A percentile compares a stretch with the other conserved stretches of the same genome.
phyloP scores from a whole-genome alignment of 2,329 filamentous ascomycete genomes.

The Pseudogymnoascus pannorum region DNA sequence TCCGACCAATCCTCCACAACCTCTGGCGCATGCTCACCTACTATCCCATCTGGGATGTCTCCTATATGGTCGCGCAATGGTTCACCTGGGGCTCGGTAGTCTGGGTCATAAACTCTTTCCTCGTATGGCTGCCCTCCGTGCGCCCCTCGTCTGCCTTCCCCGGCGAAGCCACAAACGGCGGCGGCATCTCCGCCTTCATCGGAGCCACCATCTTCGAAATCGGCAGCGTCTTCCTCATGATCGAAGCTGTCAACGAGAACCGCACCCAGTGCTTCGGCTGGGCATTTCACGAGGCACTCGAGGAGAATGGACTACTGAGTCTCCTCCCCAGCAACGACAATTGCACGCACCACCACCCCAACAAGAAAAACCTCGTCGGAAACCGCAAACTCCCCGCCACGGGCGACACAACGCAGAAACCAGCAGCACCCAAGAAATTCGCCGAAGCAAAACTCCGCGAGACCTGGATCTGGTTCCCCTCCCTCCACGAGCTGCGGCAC shows the following conservation, averaged over 20 bases:
- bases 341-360: conserved; percentile 37
- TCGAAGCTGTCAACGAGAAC: conserved; percentile 64
- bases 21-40: conserved; percentile 42
- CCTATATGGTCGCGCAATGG: conserved; percentile 44
- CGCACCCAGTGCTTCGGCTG: conserved; percentile 60
- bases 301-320: conserved; percentile 21
- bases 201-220: conserved; percentile 61
- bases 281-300: conserved; percentile 49
- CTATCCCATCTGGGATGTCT: conserved; percentile 50
- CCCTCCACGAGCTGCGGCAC: conserved; percentile 45
- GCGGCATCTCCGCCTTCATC: conserved; percentile 58
- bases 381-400: conserved; percentile 19
- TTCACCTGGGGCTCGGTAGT: conserved; percentile 48
- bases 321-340: conserved; percentile 17
- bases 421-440: conserved; percentile 11
- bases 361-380: conserved; percentile 32
- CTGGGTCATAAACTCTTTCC: conserved; percentile 56
- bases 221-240: conserved; percentile 54
- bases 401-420: not conserved
- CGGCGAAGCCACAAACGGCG: conserved; percentile 45
- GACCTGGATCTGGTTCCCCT: conserved; percentile 54
- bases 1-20: conserved; percentile 24
- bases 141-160: conserved; percentile 46
- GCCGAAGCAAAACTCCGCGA: not conserved
- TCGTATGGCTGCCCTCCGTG: conserved; percentile 53